Percentiles rank a stretch among this genome's conserved stretches.
phyloP scores from a whole-genome alignment of 2,329 filamentous ascomycete species.

The Coniochaeta sp. region DNA sequence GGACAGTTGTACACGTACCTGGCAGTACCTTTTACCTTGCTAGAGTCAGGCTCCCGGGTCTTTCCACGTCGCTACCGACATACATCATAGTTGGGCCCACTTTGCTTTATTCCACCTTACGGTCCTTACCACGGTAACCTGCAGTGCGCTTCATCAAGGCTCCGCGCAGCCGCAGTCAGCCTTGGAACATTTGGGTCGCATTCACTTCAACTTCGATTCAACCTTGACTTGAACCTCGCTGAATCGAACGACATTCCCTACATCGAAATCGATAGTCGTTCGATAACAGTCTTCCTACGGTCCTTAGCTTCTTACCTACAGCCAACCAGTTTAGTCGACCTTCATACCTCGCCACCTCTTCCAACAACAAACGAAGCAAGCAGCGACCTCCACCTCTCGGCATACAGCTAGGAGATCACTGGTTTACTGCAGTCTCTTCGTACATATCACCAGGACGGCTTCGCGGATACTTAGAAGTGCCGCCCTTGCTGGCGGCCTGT shows the following conservation, averaged over 20 bases:
- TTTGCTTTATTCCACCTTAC: not conserved
- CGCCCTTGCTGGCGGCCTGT: conserved; percentile 51
- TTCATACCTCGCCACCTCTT: not conserved
- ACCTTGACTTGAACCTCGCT: not conserved
- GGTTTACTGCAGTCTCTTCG: not conserved
- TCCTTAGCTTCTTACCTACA: not conserved
- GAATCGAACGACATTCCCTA: not conserved
- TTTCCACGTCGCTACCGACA: not conserved
- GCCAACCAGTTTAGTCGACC: not conserved
- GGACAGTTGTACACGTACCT: too few species aligned
- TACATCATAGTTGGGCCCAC: not conserved
- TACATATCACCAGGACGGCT: conserved; percentile 12
- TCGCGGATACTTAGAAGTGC: conserved; percentile 45
- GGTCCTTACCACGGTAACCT: too few species aligned
- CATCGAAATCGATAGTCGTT: not conserved
- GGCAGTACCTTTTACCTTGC: too few species aligned
- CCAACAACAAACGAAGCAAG: not conserved
- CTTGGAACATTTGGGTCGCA: not conserved
- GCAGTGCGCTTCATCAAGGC: not conserved
- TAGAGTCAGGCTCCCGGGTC: too few species aligned
- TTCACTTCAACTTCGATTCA: not conserved
- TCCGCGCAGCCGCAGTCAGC: not conserved
- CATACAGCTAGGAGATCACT: not conserved
- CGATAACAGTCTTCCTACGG: not conserved
- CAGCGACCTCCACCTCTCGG: not conserved